Percentiles rank a stretch among this genome's conserved stretches.
These are phyloP conservation scores for Ascoidea rubescens DNA, from an alignment of 805 yeast genomes.

Conservation along the genomic window DNA sequence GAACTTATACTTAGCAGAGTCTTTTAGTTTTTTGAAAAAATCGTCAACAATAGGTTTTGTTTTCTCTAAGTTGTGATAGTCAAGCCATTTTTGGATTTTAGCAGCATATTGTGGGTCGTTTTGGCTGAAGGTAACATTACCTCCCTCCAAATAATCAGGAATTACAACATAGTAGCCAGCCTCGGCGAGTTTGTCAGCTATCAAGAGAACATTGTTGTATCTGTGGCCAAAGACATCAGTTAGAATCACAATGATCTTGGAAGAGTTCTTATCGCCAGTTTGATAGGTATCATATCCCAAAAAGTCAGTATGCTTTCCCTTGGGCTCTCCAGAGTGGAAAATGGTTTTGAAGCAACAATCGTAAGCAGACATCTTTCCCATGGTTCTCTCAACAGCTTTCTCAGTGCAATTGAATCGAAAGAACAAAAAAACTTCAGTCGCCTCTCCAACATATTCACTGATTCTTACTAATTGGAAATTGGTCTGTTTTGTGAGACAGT, in stretches of 20 bases:
- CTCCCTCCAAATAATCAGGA: conserved; percentile 63
- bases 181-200: conserved; percentile 54
- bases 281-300: conserved; percentile 21
- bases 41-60: conserved; percentile 33
- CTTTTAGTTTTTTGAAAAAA: conserved; percentile 30
- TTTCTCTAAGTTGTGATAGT: conserved; percentile 33
- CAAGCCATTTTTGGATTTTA: conserved; percentile 33
- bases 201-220: conserved; percentile 40
- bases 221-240: conserved; percentile 61
- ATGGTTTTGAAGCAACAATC: too few relatives aligned
- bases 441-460: too few relatives aligned
- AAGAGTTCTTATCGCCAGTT: conserved; percentile 26
- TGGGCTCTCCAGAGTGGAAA: too few relatives aligned
- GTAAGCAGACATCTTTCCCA: too few relatives aligned
- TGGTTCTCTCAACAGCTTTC: too few relatives aligned
- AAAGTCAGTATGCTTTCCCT: too few relatives aligned
- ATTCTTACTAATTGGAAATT: too few relatives aligned
- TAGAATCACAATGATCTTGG: conserved; percentile 43
- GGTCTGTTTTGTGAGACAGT: too few relatives aligned
- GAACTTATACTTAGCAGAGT: conserved; percentile 24
- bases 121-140: conserved; percentile 26
- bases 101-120: conserved; percentile 11
- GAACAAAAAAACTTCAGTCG: too few relatives aligned
- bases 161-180: conserved; percentile 51
- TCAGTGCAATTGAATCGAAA: too few relatives aligned